Evolutionary conservation across 257 asterid genomes (phyloP), one percentile per base, ranked within the genome.

Genomic region (Vinca minor): DNA sequence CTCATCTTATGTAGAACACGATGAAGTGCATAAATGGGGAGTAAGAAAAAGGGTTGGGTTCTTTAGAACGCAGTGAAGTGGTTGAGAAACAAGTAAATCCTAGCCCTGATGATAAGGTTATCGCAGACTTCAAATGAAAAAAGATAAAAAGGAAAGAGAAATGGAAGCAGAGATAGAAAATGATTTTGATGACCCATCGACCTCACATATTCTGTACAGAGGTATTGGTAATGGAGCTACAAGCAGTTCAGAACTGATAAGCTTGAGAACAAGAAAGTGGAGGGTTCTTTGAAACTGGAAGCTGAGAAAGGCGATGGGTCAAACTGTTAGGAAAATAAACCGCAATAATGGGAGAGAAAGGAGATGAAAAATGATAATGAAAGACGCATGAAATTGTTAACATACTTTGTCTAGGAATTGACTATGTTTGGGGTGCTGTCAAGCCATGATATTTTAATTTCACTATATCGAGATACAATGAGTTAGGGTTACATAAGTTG

Each of bases 271-370:
- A 89, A 87, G 87, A 89, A 78, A 64, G 88, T 87, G 46, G 95
- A 85, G 73, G 96, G 80, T 67, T 69, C 73, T 56, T 62, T 90
- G 44, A 92, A 78, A 55, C 80, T 92, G 75, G 98, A 92, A 80
- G 98, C 98, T 3, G 91, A 83, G 64, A 89, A 89, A 78, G 93
- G 79, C 65, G 98, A 92, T 74, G 98, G 96, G 46, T 79, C 89
- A 86, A 75, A 89, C 76, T n/a, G n/a, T n/a, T n/a, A n/a, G n/a
- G n/a, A n/a, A n/a, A n/a, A n/a, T n/a, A n/a, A n/a, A n/a, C n/a
- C n/a, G n/a, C n/a, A n/a, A n/a, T n/a, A n/a, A n/a, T n/a, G n/a
- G n/a, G n/a, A n/a, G n/a, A n/a, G n/a, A n/a, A n/a, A n/a, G n/a
- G n/a, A n/a, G n/a, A n/a, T n/a, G n/a, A n/a, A n/a, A n/a, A n/a